Evolutionary conservation across 2,329 filamentous ascomycete genomes (phyloP).

Genomic region (Tolypocladium endophyticum): DNA sequence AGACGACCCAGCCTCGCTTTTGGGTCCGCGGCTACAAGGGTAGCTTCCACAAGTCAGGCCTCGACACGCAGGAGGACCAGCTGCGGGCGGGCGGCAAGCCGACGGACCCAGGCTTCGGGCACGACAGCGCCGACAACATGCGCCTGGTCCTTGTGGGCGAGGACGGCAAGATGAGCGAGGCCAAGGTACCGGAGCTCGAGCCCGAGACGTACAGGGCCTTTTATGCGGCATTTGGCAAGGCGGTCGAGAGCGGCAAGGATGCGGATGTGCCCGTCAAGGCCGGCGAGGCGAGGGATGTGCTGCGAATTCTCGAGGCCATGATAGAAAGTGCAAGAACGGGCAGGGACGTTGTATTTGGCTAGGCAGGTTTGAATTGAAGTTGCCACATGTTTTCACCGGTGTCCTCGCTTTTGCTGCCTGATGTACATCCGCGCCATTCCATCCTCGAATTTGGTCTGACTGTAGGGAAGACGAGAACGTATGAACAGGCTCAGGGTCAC

Average conservation of each 20-base stretch:
- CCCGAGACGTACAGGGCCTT: slow-evolving; percentile 59
- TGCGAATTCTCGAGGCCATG: slow-evolving; percentile 41
- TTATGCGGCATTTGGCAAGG: slow-evolving; percentile 44
- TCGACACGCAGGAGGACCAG: slow-evolving; percentile 70
- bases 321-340: slow-evolving; percentile 38
- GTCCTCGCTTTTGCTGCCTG: no score
- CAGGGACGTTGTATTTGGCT: slow-evolving; percentile 29
- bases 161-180: slow-evolving; percentile 38
- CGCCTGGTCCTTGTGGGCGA: slow-evolving; percentile 44
- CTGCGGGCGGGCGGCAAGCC: slow-evolving; percentile 53
- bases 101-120: slow-evolving; percentile 52
- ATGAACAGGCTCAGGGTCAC: not conserved
- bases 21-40: slow-evolving; percentile 69
- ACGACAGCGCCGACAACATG: slow-evolving; percentile 51
- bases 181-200: slow-evolving; percentile 45
- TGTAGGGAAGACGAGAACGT: no score
- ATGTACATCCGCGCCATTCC: no score
- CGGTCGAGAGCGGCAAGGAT: slow-evolving; percentile 35
- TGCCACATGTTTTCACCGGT: not conserved
- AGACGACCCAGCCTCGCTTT: slow-evolving; percentile 60
- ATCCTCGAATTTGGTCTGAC: no score
- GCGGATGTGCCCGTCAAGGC: slow-evolving; percentile 42
- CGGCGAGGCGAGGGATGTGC: slow-evolving; percentile 40
- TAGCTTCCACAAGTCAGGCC: slow-evolving; percentile 59
- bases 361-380: not conserved